Evolutionary conservation across 805 yeast species (phyloP), one percentile per base, ranked within the genome.

Genomic region (Cyberlindnera amylophila): DNA sequence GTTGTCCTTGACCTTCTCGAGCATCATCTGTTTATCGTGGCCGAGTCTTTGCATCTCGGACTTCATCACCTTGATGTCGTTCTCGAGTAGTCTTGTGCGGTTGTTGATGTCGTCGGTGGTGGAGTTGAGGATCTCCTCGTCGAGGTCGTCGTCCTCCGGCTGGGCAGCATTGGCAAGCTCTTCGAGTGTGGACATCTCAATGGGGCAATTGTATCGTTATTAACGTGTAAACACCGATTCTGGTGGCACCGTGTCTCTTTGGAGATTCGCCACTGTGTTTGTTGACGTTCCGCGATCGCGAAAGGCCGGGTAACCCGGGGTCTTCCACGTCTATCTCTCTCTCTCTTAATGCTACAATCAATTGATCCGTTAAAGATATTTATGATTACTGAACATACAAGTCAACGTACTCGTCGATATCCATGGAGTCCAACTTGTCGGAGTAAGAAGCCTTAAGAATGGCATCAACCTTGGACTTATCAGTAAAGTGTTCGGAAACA

Each of bases 41-140:
- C 85, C 76, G 45, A 93, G 71, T 62, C 98, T 77, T 65, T 89
- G 93, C 55, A 82, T 73, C 67, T 93, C 99, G 6, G 96, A 86
- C 57, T 86, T 77, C 83, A 93, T 88, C 56, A 93, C 89, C 62
- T 90, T 88, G 65, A 93, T 90, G 62, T 93, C 98, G 63, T 93
- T 93, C 59, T 91, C 97, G 55, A 93, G 73, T 47, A 93, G 71
- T 53, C 86, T 86, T 21, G 96, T 79, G 57, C 98, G 81, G 62
- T 87, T 90, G 60, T 75, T 72, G 55, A 93, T 79, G 55, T 93
- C 98, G 19, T 81, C 76, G 1, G 96, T 82, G 29, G 96, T 77
- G 38, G 88, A 77, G 47, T 69, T 70, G 52, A 86, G 67, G 62
- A 93, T 84, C 52, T 91, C 99, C 52, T 79, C 81, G 61, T 88